Conservation (phyloP, 306 rosid genomes). For the Citrullus amarus region DNA sequence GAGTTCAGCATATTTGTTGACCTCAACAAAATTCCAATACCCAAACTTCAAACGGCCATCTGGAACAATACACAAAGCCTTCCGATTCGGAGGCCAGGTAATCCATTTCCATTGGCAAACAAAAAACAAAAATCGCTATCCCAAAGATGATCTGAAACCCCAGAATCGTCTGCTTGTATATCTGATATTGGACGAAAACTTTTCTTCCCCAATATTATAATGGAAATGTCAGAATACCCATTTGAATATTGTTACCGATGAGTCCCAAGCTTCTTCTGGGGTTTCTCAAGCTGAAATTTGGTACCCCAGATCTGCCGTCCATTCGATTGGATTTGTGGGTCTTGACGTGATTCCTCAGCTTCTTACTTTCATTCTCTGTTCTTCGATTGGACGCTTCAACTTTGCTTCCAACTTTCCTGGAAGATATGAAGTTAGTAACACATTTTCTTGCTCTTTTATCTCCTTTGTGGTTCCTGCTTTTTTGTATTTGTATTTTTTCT, state of each 20-base stretch:
- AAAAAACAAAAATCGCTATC: too few species aligned
- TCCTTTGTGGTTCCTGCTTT: not conserved
- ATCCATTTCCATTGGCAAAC: not conserved
- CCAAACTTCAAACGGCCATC: not conserved
- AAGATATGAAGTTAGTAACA: conserved; percentile 3
- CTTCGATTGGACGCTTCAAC: not conserved
- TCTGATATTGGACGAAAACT: not conserved
- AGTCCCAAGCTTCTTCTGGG: not conserved
- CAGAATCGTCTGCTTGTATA: not conserved
- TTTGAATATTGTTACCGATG: not conserved
- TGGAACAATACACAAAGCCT: not conserved
- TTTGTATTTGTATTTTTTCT: not conserved
- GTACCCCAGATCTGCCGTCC: not conserved
- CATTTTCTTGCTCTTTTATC: not conserved
- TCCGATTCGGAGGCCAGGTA: not conserved
- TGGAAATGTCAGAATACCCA: conserved; percentile 3
- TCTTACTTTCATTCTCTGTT: not conserved
- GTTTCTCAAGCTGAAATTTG: not conserved
- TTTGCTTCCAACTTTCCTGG: not conserved
- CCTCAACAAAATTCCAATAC: not conserved
- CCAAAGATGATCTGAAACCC: not conserved
- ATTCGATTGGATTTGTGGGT: not conserved
- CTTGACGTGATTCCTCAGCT: not conserved
- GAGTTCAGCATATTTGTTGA: not conserved
- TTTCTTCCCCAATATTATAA: not conserved